These are phyloP conservation scores for Diplocarpon mali DNA, from an alignment of 2,329 filamentous ascomycete genomes.

Conservation along the genomic window DNA sequence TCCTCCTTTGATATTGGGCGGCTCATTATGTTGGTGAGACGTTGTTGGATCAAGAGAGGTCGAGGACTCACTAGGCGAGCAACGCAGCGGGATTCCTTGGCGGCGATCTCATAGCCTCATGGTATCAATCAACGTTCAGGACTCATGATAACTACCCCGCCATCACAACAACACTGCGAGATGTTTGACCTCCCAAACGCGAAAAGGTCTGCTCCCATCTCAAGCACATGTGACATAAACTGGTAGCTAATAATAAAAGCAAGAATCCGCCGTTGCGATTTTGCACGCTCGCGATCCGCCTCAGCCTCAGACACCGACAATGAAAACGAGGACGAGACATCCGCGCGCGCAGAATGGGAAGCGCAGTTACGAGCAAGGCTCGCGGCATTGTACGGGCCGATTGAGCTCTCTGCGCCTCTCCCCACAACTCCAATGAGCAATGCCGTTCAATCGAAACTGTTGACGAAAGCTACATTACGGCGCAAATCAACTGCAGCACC, in stretches of 20 bases:
- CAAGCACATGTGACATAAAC: not conserved
- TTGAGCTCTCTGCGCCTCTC: not conserved
- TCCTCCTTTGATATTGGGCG: no score
- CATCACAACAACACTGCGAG: constrained; percentile 1
- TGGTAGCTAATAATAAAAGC: not conserved
- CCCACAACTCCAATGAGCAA: no score
- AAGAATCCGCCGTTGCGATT: constrained; percentile 45
- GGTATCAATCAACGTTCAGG: no score
- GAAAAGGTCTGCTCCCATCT: constrained; percentile 32
- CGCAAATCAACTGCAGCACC: constrained; percentile 9
- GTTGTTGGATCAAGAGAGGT: no score
- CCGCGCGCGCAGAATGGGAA: not conserved
- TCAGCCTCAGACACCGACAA: constrained; percentile 23
- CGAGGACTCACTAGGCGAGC: no score
- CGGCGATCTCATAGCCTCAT: no score
- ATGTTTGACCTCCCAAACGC: constrained; percentile 44
- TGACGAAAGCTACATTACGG: constrained; percentile 5
- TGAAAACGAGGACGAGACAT: constrained; percentile 4
- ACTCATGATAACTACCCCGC: not conserved
- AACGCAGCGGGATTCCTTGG: no score
- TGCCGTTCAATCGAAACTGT: not conserved
- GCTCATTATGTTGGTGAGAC: no score
- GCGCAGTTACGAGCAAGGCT: constrained; percentile 15
- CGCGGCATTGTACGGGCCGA: constrained; percentile 19
- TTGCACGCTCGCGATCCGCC: constrained; percentile 28